phyloP scores from a whole-genome alignment of 495 filamentous ascomycete genomes.

The Trichoderma erinaceum region DNA sequence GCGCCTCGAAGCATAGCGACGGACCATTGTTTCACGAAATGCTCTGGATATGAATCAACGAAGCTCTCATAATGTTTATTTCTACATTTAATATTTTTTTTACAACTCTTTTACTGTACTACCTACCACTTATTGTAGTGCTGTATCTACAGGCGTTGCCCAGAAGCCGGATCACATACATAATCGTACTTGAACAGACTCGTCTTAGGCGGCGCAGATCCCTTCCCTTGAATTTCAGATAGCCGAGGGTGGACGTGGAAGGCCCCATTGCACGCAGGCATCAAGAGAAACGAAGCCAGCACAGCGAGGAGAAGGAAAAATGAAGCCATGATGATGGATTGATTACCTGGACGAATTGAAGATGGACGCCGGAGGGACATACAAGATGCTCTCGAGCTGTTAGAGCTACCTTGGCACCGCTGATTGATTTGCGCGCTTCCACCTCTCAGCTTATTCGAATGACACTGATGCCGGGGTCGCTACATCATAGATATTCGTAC shows the following conservation, averaged over 20 bases:
- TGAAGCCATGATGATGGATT: background rate
- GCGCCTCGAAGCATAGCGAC: conserved; percentile 1
- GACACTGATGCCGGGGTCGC: too few relatives aligned
- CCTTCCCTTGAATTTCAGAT: background rate
- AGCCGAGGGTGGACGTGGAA: conserved; percentile 8
- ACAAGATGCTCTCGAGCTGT: background rate
- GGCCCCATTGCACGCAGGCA: background rate
- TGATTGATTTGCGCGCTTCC: background rate
- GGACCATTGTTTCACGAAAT: background rate
- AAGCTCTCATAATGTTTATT: background rate
- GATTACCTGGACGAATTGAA: background rate
- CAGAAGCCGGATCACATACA: background rate
- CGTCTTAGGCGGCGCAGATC: background rate
- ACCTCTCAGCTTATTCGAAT: too few relatives aligned
- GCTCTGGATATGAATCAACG: background rate
- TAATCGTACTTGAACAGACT: background rate
- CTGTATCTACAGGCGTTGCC: background rate
- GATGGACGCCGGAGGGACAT: background rate
- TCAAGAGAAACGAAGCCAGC: background rate
- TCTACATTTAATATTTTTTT: background rate
- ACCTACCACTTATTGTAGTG: background rate
- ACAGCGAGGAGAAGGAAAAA: background rate
- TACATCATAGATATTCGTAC: too few relatives aligned
- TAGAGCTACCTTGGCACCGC: background rate
- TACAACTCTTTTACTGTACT: background rate